phyloP scores from a whole-genome alignment of 768 basidiomycete species.

The Termitomyces sp. region DNA sequence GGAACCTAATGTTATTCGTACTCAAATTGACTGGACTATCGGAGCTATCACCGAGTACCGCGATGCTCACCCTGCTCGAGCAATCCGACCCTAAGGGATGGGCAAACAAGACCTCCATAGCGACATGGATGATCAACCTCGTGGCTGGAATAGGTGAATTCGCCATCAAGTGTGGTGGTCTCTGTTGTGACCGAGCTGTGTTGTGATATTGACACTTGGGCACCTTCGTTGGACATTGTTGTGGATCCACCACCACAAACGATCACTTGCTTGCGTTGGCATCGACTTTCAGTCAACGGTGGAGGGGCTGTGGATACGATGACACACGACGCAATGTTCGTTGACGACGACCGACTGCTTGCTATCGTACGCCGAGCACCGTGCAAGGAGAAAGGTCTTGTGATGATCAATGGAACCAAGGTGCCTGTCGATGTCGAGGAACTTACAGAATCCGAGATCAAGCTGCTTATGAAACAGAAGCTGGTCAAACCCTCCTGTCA shows the following conservation, averaged over 20 bases:
- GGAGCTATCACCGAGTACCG: slow-evolving; percentile 96
- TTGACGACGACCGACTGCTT: slow-evolving; percentile 73
- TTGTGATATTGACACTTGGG: slow-evolving; percentile 92
- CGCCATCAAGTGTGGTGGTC: slow-evolving; percentile 92
- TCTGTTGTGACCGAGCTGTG: slow-evolving; percentile 90
- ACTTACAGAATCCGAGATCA: slow-evolving; percentile 82
- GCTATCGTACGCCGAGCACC: slow-evolving; percentile 76
- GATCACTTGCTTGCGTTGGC: slow-evolving; percentile 81
- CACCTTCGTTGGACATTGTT: slow-evolving; percentile 77
- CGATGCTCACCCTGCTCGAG: slow-evolving; percentile 88
- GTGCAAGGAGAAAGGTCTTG: slow-evolving; percentile 74
- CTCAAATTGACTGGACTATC: slow-evolving; percentile 98
- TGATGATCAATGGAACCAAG: slow-evolving; percentile 89
- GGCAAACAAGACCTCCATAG: slow-evolving; percentile 92
- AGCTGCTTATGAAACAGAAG: slow-evolving; percentile 78
- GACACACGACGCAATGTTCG: slow-evolving; percentile 78
- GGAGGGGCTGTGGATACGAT: slow-evolving; percentile 97
- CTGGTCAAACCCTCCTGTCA: slow-evolving; percentile 79
- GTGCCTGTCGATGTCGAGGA: slow-evolving; percentile 87
- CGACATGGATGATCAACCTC: slow-evolving; percentile 87
- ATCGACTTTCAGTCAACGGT: slow-evolving; percentile 81
- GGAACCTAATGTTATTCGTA: slow-evolving; percentile 82
- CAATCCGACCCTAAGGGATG: slow-evolving; percentile 98
- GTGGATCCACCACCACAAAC: slow-evolving; percentile 89
- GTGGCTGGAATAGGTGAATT: slow-evolving; percentile 94